Base-by-base conservation (phyloP, 108 stramenopile genomes). In the Fragilaria radians region DNA sequence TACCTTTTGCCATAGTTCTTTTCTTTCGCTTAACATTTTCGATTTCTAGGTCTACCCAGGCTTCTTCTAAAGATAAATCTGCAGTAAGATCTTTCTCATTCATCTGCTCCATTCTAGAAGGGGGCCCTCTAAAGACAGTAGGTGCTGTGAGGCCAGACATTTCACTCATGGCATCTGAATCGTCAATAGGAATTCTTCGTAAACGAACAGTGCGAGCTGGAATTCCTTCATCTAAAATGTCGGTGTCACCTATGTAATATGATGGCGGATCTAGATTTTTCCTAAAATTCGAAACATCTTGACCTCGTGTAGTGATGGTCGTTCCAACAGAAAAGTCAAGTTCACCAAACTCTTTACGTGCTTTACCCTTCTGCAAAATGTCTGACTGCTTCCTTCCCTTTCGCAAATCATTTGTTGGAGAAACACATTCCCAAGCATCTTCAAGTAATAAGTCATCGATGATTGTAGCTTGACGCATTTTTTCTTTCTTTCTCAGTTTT, bases 1-100 rank as follows among this genome's bases (percentile, higher is more conserved):
- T 53, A 27, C 2, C 27, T 53, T 28, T 28, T 53, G 52, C 52
- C 24, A n/a, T n/a, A n/a, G 52, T 3, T 53, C 42, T 24, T 28
- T 53, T 24, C 27, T 61, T 61, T 50, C 18, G 45, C 56, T 67
- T 66, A 14, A 69, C 68, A 21, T 60, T 46, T 26, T 48, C 52
- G n/a, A 81, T 74, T 36, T 82, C 72, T 1, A 77, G 61, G 55
- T 82, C 80, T 26, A 82, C 68, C 48, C 66, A 82, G 3, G 80
- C 80, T 61, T 74, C 75, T 46, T 82, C 80, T 18, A 82, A 54
- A 33, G 62, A 57, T 30, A 72, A 65, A 56, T 82, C 80, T 27
- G 78, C 76, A 36, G 72, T 60, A 36, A 78, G 51, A 0, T 75
- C 71, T n/a, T 28, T 54, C 1, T 50, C 24, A 26, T 46, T 27